Conservation (phyloP, 331 rosid genomes). For the Prunus yedoensis region DNA sequence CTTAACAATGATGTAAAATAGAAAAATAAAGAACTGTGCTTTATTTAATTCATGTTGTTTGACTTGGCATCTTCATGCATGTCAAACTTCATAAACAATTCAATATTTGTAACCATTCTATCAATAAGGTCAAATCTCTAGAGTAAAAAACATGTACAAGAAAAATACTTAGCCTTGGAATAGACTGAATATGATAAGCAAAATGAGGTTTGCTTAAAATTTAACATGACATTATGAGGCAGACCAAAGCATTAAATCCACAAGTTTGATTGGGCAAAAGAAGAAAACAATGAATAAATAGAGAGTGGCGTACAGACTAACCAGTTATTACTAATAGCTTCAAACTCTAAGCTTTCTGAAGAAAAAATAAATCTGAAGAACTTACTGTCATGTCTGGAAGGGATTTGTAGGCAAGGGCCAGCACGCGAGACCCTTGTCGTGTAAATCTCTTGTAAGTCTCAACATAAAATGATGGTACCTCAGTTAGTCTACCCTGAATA, state of each 20-base stretch:
- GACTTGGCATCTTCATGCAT: background rate
- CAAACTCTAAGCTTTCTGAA: background rate
- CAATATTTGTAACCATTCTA: background rate
- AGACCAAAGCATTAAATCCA: conserved; percentile 1
- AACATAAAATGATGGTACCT: conserved; percentile 73
- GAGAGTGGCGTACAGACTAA: background rate
- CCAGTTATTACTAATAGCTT: background rate
- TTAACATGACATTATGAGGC: background rate
- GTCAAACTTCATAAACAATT: background rate
- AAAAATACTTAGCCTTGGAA: background rate
- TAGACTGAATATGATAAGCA: background rate
- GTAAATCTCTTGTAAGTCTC: conserved; percentile 89
- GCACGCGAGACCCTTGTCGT: conserved; percentile 98
- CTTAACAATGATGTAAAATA: background rate
- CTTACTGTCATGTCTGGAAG: conserved; percentile 96
- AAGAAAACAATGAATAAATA: background rate
- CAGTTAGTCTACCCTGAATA: conserved; percentile 82
- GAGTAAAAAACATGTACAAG: background rate
- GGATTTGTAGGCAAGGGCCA: conserved; percentile 94
- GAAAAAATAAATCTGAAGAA: conserved; percentile 4
- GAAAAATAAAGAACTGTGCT: background rate
- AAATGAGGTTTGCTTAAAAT: background rate
- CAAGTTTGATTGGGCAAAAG: background rate
- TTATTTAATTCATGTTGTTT: background rate
- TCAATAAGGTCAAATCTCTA: background rate